phyloP scores from a whole-genome alignment of 2,329 filamentous ascomycete genomes.

The Neophaeococcomyces mojaviensis region DNA sequence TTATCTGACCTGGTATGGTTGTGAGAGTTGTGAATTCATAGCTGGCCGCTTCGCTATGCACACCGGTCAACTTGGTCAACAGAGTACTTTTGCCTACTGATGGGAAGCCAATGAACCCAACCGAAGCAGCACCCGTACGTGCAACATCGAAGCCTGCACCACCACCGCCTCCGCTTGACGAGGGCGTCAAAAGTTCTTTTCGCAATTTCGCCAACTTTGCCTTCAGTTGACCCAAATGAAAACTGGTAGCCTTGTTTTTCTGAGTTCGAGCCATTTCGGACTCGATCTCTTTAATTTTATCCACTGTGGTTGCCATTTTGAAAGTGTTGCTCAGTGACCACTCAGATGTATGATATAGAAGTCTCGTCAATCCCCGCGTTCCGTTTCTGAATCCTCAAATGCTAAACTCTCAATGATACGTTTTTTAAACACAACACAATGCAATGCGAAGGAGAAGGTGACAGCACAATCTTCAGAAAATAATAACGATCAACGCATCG shows the following conservation, averaged over 20 bases:
- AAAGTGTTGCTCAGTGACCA: conserved; percentile 19
- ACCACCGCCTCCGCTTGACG: conserved; percentile 70
- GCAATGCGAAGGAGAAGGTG: too few relatives aligned
- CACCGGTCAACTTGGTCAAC: conserved; percentile 88
- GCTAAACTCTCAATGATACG: too few relatives aligned
- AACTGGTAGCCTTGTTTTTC: conserved; percentile 94
- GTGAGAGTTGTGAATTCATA: conserved; percentile 99
- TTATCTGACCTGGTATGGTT: conserved; percentile 89
- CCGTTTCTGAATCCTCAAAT: too few relatives aligned
- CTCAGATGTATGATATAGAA: not conserved
- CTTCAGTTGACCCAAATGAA: conserved; percentile 89
- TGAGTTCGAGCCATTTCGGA: conserved; percentile 95
- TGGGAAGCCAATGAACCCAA: conserved; percentile 96
- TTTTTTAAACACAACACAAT: too few relatives aligned
- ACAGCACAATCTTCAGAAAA: too few relatives aligned
- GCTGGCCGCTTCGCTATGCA: conserved; percentile 92
- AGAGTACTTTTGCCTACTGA: conserved; percentile 98
- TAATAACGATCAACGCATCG: too few relatives aligned
- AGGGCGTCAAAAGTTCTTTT: conserved; percentile 83
- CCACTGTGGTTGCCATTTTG: conserved; percentile 92
- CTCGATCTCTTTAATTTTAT: conserved; percentile 99
- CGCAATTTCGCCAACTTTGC: conserved; percentile 98
- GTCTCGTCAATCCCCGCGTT: too few relatives aligned
- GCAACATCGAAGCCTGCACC: conserved; percentile 93
- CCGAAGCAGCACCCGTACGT: conserved; percentile 90